Evolutionary conservation across 345 rosid species (phyloP), one percentile per base, ranked within the genome.

Genomic region (Leavenworthia alabamica): DNA sequence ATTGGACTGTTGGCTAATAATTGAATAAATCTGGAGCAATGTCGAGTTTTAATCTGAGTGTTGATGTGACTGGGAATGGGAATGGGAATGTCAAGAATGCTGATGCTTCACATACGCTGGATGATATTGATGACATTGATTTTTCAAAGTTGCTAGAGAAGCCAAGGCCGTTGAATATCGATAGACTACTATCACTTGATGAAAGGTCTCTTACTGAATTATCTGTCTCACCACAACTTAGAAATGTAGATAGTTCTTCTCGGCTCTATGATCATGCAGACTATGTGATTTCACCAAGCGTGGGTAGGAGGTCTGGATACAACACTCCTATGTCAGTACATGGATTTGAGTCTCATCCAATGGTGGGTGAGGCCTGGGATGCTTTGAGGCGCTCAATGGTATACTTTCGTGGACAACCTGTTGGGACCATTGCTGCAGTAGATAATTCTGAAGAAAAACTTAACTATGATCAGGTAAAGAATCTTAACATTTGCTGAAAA

Each of bases 381-480:
- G 86, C 88, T 36, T 69, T 93, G 78, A 83, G 86, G 37, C 73
- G 79, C 3, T 77, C 95, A 0, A 44, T 85, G 84, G 96, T 89
- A 6, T 61, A 70, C 73, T 93, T 93, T 72, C 91, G 94, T 14
- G 96, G 88, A 24, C 87, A 80, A 67, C 89, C 96, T 4, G 96
- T 93, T 36, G 99, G 97, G 27, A 87, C 97, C 0, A 89, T 93
- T 37, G 95, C 99, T 19, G 99, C 97, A 0, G 70, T 80, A 56
- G 96, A 93, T 66, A 84, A 56, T 55, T 79, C 94, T 7, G 97
- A 79, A 5, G 97, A 93, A 52, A 81, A 87, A 7, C 82, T 87
- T 19, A 93, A 93, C 76, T 93, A 93, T 48, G 96, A 93, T 81
- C 99, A 93, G 96, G 99, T 89, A 41, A 64, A 54, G 14, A 49